Evolutionary conservation across 192 early-diverging fungal species (phyloP).

Genomic region (Helicostylum pulchrum): DNA sequence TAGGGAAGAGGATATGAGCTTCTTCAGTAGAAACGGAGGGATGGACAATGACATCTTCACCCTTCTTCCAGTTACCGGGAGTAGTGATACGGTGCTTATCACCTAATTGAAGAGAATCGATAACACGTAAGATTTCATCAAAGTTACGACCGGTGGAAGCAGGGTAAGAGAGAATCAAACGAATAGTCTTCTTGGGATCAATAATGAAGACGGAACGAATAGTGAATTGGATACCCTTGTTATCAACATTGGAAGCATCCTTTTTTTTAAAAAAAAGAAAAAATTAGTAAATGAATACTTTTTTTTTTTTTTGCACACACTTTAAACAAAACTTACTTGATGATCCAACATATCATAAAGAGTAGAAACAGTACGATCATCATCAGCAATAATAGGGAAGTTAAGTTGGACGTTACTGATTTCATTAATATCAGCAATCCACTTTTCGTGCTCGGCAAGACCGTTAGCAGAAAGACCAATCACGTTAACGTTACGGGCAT

Average conservation of each 20-base stretch:
- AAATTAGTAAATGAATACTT: neutral
- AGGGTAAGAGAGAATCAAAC: slow-evolving; percentile 89
- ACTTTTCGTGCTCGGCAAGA: slow-evolving; percentile 74
- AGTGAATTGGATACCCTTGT: slow-evolving; percentile 88
- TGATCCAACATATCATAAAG: slow-evolving; percentile 98
- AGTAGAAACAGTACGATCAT: slow-evolving; percentile 76
- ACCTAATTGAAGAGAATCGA: slow-evolving; percentile 91
- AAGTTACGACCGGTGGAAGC: slow-evolving; percentile 93
- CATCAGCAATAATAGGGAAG: slow-evolving; percentile 97
- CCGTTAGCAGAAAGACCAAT: slow-evolving; percentile 93
- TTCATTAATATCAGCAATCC: slow-evolving; percentile 94
- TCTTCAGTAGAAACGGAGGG: slow-evolving; percentile 77
- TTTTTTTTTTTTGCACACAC: no score
- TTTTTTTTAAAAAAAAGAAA: slow-evolving; percentile 17
- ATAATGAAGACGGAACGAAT: slow-evolving; percentile 96
- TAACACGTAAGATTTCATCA: slow-evolving; percentile 90
- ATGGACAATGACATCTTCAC: slow-evolving; percentile 90
- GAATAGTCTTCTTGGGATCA: slow-evolving; percentile 88
- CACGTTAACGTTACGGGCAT: slow-evolving; percentile 78
- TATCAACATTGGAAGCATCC: slow-evolving; percentile 87
- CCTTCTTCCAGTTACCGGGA: slow-evolving; percentile 89
- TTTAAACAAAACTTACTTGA: slow-evolving; percentile 41
- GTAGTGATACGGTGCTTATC: slow-evolving; percentile 90
- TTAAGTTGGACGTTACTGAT: slow-evolving; percentile 70
- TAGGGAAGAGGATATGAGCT: slow-evolving; percentile 82